Base-by-base conservation (phyloP, 768 basidiomycete genomes). In the Mycena alexandri region DNA sequence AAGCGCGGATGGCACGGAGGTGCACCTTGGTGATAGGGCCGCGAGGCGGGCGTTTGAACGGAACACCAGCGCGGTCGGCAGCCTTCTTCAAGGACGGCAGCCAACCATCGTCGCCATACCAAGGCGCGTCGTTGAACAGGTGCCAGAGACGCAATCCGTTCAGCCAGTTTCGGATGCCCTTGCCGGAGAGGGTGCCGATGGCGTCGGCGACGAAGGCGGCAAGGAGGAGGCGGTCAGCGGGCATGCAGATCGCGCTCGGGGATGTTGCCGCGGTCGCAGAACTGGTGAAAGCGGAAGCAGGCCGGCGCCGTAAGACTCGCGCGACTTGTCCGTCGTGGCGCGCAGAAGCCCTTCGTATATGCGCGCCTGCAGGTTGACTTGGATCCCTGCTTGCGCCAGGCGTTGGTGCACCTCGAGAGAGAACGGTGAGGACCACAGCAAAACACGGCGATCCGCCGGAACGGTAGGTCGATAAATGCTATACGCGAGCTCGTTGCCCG, bases 271-370 rank as follows among this genome's bases (percentile, higher is more conserved):
- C 29, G 19, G 41, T 66, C 64, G 38, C 64, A 70, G 53, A 55
- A 64, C 54, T 64, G 42, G 55, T 75, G 73, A 65, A 64, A 79
- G 2, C 65, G 59, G 3, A n/a, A 72, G 64, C 0, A 78, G 70
- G 19, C 78, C 78, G 0, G 76, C 41, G 16, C 74, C 75, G 43
- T 78, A 78, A 0, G 73, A 67, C 12, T 47, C 59, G 29, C 29
- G 29, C 29, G 29, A 29, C 29, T 29, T 29, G 29, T 14, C 46
- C 14, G 8, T 76, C 75, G 13, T 43, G 42, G 2, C 46, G 36
- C 1, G 51, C 61, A 59, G 14, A 3, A 72, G 34, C 11, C 22
- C 25, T 16, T 54, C 25, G 46, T 29, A 51, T 6, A 54, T 33
- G n/a, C n/a, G 8, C 12, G 6, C 17, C 29, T 56, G 48, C 43